Conservation (phyloP, 2,329 filamentous ascomycete genomes). For the Claviceps fusiformis region DNA sequence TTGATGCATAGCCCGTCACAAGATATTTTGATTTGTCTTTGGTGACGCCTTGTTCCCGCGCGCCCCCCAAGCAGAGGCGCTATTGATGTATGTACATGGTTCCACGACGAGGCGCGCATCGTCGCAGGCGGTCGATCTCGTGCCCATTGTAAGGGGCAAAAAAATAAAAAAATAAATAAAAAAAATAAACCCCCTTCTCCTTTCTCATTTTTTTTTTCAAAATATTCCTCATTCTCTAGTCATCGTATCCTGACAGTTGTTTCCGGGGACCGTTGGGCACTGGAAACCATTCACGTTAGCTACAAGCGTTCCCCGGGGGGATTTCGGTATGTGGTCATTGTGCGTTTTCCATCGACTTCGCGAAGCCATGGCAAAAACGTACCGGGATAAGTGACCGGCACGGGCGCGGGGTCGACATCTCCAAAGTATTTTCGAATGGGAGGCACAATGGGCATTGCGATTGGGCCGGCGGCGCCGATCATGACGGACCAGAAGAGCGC, state of each 20-base stretch:
- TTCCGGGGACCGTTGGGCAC: constrained; percentile 47
- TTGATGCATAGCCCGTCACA: not conserved
- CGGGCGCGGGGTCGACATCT: constrained; percentile 54
- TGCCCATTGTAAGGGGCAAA: not conserved
- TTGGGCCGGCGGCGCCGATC: constrained; percentile 60
- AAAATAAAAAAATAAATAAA: no score
- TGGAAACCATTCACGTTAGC: constrained; percentile 14
- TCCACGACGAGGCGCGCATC: not conserved
- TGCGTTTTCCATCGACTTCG: not conserved
- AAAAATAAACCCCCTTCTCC: not conserved
- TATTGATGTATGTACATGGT: constrained; percentile 6
- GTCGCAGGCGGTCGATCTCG: not conserved
- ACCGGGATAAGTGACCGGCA: constrained; percentile 92
- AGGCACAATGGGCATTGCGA: constrained; percentile 56
- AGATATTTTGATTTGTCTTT: not conserved
- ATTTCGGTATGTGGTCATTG: not conserved
- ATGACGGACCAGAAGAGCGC: constrained; percentile 81
- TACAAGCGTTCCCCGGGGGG: not conserved
- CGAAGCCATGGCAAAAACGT: constrained; percentile 23
- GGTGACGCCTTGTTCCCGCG: no score
- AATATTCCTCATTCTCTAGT: constrained; percentile 21
- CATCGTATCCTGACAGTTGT: constrained; percentile 46
- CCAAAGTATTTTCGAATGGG: constrained; percentile 60
- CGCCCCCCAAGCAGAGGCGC: constrained; percentile 3
- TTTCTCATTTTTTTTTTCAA: not conserved